Conservation (phyloP, 1,284 basidiomycete species). For the Trametes sp. region DNA sequence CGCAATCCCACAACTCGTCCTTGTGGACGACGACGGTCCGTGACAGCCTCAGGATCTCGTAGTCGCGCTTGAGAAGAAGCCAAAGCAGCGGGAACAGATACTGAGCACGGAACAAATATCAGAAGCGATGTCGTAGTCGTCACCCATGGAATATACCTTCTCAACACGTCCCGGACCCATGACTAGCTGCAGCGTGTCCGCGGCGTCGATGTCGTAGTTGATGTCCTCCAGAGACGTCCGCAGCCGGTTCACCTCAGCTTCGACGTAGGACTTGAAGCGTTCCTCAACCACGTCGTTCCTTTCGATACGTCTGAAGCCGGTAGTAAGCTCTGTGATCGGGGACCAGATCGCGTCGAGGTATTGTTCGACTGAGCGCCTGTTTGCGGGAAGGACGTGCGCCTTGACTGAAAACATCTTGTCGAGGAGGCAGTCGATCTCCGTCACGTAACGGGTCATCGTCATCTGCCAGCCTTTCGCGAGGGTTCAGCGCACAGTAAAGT, state of each 20-base stretch:
- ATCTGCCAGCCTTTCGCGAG: constrained; percentile 34
- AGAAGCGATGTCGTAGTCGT: too few relatives aligned
- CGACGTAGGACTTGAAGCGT: constrained; percentile 30
- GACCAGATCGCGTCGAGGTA: constrained; percentile 35
- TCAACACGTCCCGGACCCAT: constrained; percentile 37
- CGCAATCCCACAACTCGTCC: constrained; percentile 36
- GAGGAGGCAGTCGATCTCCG: constrained; percentile 29
- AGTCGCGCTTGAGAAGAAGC: constrained; percentile 36
- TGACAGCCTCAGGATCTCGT: constrained; percentile 33
- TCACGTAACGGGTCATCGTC: constrained; percentile 29
- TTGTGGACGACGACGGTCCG: constrained; percentile 31
- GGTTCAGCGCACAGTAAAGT: not conserved
- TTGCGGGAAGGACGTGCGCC: constrained; percentile 29
- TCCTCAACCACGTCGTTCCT: constrained; percentile 26
- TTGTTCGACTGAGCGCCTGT: constrained; percentile 33
- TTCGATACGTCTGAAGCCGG: constrained; percentile 22
- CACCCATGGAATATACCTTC: too few relatives aligned
- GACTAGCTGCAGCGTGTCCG: constrained; percentile 34
- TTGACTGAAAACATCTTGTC: constrained; percentile 34
- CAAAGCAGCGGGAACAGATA: constrained; percentile 37
- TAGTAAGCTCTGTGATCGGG: constrained; percentile 26
- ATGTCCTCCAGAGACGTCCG: constrained; percentile 28
- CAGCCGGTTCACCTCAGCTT: constrained; percentile 32
- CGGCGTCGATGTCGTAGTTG: constrained; percentile 35
- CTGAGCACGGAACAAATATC: too few relatives aligned